Evolutionary conservation across 106 monocot genomes (phyloP).

Genomic region (Posidonia australis): DNA sequence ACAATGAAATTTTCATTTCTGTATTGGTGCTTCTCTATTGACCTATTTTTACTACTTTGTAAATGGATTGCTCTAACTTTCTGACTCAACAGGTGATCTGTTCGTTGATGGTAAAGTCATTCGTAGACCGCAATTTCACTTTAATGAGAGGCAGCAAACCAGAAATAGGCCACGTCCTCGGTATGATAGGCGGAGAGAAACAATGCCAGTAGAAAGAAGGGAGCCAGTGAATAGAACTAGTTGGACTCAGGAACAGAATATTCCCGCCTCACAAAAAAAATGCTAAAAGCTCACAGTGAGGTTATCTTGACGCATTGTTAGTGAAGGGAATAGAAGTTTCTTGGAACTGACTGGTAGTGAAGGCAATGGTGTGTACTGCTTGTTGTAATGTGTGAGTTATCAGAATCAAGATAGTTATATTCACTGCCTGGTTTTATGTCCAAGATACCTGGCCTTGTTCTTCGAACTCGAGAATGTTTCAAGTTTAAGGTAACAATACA

Average conservation of each 20-base stretch:
- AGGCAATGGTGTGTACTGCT: too few species aligned
- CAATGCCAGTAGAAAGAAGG: slow-evolving; percentile 63
- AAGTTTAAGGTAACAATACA: too few species aligned
- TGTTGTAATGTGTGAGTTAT: too few species aligned
- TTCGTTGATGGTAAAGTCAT: slow-evolving; percentile 86
- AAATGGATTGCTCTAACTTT: too few species aligned
- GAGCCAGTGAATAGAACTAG: slow-evolving; percentile 35
- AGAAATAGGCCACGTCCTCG: slow-evolving; percentile 59
- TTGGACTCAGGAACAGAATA: slow-evolving; percentile 13
- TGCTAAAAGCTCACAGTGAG: slow-evolving; percentile 1
- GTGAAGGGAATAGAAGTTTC: not conserved
- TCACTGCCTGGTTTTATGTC: too few species aligned
- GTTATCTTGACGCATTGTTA: not conserved
- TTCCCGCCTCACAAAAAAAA: slow-evolving; percentile 10
- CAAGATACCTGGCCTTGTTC: too few species aligned
- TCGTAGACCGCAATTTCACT: slow-evolving; percentile 80
- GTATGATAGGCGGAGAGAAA: slow-evolving; percentile 61
- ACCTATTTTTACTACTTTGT: too few species aligned
- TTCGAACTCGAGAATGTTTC: too few species aligned
- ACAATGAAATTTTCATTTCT: too few species aligned
- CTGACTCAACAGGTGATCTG: slow-evolving; percentile 62
- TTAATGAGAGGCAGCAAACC: slow-evolving; percentile 66
- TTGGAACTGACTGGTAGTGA: too few species aligned
- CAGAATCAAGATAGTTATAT: too few species aligned
- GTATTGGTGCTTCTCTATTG: too few species aligned